phyloP scores from a whole-genome alignment of 2,329 filamentous ascomycete genomes.

The Aspergillus tubingensis region DNA sequence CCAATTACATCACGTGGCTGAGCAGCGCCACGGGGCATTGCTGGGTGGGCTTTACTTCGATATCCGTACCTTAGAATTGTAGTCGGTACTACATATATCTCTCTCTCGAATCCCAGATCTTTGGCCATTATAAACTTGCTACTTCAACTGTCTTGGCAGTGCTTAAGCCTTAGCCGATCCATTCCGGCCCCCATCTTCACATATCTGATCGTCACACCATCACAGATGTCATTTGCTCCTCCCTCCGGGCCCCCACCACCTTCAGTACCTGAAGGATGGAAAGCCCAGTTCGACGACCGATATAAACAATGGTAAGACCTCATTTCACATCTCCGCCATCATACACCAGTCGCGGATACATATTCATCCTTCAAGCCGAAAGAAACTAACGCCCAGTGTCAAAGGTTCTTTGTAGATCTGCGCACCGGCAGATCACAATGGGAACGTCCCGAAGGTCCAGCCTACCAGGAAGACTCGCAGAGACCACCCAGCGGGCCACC shows the following conservation, averaged over 20 bases:
- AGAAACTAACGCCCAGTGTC: slow-evolving; percentile 16
- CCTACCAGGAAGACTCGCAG: slow-evolving; percentile 42
- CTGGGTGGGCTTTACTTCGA: background rate
- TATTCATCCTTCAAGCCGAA: background rate
- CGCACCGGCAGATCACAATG: slow-evolving; percentile 88
- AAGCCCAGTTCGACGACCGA: slow-evolving; percentile 80
- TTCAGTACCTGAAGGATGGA: slow-evolving; percentile 75
- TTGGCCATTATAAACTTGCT: background rate
- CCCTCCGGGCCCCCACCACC: slow-evolving; percentile 58
- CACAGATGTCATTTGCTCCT: slow-evolving; percentile 43
- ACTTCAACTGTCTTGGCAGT: background rate
- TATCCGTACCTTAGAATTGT: background rate
- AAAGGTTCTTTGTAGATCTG: slow-evolving; percentile 87
- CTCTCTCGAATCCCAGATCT: background rate
- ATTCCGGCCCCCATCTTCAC: background rate
- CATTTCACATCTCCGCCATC: background rate
- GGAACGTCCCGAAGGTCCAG: slow-evolving; percentile 75
- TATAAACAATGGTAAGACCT: slow-evolving; percentile 75
- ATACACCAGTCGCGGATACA: background rate
- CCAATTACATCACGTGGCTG: slow-evolving; percentile 6
- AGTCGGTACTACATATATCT: background rate
- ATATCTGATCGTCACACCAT: background rate
- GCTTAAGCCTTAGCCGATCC: background rate
- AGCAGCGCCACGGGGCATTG: slow-evolving; percentile 23
- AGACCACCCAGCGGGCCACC: slow-evolving; percentile 48